Percentiles rank a stretch among this genome's conserved stretches.
Conservation (phyloP, 73 alveolate genomes). For the Symbiodinium pilosum region DNA sequence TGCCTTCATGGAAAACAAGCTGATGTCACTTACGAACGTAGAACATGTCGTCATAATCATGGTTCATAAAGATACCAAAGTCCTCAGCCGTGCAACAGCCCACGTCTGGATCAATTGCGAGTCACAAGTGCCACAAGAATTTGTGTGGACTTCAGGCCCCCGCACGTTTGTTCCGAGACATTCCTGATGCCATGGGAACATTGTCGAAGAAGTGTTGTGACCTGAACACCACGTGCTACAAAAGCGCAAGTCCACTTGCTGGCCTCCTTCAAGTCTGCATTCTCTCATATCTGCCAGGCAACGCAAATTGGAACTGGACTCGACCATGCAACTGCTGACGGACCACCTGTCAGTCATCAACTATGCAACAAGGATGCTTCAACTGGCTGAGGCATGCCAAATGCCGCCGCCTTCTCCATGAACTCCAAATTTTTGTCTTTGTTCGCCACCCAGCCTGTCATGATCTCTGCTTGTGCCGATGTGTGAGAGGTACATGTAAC, state of each 20-base stretch:
- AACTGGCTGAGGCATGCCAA: neutral
- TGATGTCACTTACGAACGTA: slow-evolving; percentile 54
- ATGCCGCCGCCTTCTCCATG: slow-evolving; percentile 55
- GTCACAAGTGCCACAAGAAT: neutral
- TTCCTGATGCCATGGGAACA: neutral
- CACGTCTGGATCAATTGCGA: too few species aligned
- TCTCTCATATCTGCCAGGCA: neutral
- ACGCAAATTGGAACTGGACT: slow-evolving; percentile 74
- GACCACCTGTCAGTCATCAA: slow-evolving; percentile 27
- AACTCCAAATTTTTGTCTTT: slow-evolving; percentile 60
- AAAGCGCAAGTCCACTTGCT: too few species aligned
- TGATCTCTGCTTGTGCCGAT: too few species aligned
- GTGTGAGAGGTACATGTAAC: too few species aligned
- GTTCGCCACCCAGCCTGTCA: slow-evolving; percentile 59
- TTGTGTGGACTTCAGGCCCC: neutral
- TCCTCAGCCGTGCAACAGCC: neutral
- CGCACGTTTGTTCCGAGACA: neutral
- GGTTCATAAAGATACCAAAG: neutral
- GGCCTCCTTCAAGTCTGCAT: too few species aligned
- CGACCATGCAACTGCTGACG: slow-evolving; percentile 94
- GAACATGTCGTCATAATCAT: slow-evolving; percentile 74
- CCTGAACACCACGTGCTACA: neutral
- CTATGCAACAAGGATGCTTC: neutral
- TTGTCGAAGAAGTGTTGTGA: slow-evolving; percentile 53
- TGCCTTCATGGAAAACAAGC: too few species aligned